Percentiles rank a stretch among this genome's conserved stretches.
Evolutionary conservation across 305 asterid species (phyloP).

Genomic region (Rubia peregrina): DNA sequence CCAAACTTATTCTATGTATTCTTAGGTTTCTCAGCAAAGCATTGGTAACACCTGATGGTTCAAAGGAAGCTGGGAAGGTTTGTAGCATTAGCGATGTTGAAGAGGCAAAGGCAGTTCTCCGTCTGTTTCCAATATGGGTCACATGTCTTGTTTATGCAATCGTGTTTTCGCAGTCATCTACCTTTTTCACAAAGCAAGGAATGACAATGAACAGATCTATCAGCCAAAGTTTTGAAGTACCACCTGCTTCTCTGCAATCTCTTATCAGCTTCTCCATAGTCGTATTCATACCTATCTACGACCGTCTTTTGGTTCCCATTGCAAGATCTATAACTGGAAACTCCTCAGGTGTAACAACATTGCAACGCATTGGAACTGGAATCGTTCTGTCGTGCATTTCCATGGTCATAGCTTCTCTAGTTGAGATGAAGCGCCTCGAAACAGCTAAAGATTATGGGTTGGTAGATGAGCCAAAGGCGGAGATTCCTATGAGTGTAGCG

Average conservation of each 20-base stretch:
- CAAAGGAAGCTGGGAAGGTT: constrained; percentile 15
- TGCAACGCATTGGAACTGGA: constrained; percentile 51
- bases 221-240: constrained; percentile 31
- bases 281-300: constrained; percentile 36
- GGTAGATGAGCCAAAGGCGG: constrained; percentile 30
- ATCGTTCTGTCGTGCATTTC: constrained; percentile 27
- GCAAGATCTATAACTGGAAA: constrained; percentile 30
- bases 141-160: constrained; percentile 26
- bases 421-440: constrained; percentile 39
- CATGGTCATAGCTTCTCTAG: constrained; percentile 38
- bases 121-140: constrained; percentile 28
- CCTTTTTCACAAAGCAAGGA: constrained; percentile 57
- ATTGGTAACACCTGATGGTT: constrained; percentile 19
- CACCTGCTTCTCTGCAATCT: constrained; percentile 45
- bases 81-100: constrained; percentile 21
- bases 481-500: constrained; percentile 40
- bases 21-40: constrained; percentile 40
- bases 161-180: constrained; percentile 32
- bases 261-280: constrained; percentile 32
- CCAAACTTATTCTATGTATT: not conserved
- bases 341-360: constrained; percentile 48
- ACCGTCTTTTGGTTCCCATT: constrained; percentile 38
- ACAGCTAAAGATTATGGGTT: constrained; percentile 33
- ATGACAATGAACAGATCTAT: constrained; percentile 44
- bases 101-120: constrained; percentile 27